Evolutionary conservation across 257 asterid species (phyloP).

Genomic region (Nicotiana sylvestris): DNA sequence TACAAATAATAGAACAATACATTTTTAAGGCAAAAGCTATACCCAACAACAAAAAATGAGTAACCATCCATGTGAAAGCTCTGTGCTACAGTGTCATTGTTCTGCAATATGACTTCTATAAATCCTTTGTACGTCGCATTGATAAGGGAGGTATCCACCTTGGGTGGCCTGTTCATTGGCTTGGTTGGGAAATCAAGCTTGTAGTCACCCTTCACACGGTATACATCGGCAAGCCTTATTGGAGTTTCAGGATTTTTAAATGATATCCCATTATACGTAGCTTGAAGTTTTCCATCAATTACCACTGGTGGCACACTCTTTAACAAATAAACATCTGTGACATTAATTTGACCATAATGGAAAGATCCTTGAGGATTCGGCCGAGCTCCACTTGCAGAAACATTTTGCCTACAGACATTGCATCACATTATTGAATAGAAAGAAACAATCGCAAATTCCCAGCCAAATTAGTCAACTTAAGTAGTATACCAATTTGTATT

Average conservation of each 20-base stretch:
- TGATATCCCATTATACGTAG: conserved; percentile 78
- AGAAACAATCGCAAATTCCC: neutral
- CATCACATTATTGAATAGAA: neutral
- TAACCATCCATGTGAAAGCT: conserved; percentile 93
- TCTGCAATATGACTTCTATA: conserved; percentile 73
- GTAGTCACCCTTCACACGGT: conserved; percentile 66
- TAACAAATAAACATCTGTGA: conserved; percentile 60
- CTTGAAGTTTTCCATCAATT: conserved; percentile 61
- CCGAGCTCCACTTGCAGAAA: conserved; percentile 92
- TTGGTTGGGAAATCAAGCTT: conserved; percentile 79
- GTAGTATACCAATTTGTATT: neutral
- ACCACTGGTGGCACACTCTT: conserved; percentile 46
- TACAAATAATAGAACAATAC: neutral
- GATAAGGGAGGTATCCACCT: conserved; percentile 56
- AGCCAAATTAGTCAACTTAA: neutral
- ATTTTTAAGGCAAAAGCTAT: conserved; percentile 17
- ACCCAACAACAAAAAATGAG: conserved; percentile 94
- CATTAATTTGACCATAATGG: conserved; percentile 78
- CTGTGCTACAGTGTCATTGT: conserved; percentile 67
- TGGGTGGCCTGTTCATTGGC: conserved; percentile 53
- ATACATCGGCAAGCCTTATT: conserved; percentile 70
- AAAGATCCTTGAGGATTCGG: conserved; percentile 99
- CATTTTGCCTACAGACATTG: conserved; percentile 65
- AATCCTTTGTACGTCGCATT: conserved; percentile 92
- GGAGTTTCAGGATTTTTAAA: conserved; percentile 75